Evolutionary conservation across 805 yeast genomes (phyloP), one percentile per base, ranked within the genome.

Genomic region (Candida chilensis): DNA sequence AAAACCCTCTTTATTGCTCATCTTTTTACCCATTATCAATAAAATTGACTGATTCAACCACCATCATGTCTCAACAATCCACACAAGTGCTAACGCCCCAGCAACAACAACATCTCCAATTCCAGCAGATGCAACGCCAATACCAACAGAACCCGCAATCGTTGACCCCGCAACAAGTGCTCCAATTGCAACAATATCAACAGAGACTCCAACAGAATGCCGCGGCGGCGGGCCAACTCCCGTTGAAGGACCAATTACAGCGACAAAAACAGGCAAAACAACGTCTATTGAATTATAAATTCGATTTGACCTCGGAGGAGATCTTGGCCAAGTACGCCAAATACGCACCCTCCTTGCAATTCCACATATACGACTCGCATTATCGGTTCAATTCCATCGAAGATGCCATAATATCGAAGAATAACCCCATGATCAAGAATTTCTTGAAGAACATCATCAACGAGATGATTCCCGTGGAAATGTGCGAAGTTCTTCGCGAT

Each of bases 321-420:
- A 66, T 92, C 6, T 53, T 92, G 41, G 72, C 74, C 36, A 88
- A 87, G 50, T 88, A 78, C 50, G 77, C 79, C 40, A 72, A 74
- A 33, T 71, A 71, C 37, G 82, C 90, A 7, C 81, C 96, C 5
- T 82, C 94, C 24, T 56, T 90, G 35, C 94, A 78, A 39, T 78
- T 90, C 44, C 96, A 90, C 46, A 86, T 90, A 16, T 88, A 84
- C 54, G 92, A 86, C 43, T 86, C 85, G 33, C 95, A 88, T 54
- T 90, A 78, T 52, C 71, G 94, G 37, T 88, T 90, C 59, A 94
- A 94, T 38, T 84, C 83, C 39, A 90, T 82, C 30, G 70, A 67
- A 46, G 96, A 88, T 42, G 86, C 94, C 5, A 71, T 83, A 29
- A 81, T 92, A 24, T 87, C 95, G 5, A 81, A 81, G 46, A 71